Base-by-base conservation (phyloP, 2,329 filamentous ascomycete species). In the Drechslerella coelobrocha region DNA sequence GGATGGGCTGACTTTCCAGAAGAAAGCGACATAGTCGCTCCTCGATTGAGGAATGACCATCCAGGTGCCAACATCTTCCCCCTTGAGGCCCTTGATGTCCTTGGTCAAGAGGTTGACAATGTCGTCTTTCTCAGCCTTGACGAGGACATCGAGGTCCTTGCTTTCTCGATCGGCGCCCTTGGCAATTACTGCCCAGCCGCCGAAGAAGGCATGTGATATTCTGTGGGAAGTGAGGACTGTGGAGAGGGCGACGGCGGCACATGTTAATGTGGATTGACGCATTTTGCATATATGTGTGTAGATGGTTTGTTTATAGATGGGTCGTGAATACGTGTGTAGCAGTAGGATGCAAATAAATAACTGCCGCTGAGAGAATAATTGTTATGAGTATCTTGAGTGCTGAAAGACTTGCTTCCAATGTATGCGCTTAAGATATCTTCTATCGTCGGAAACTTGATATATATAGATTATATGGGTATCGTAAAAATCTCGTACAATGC, bases 11-110 rank as follows among this genome's bases (percentile, higher is more conserved):
- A 72, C 55, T 23, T 75, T 74, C 75, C 75, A 76, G 72, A 76
- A 76, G 60, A 74, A 76, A n/a, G 75, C 75, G 8, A 76, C 75
- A 55, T 76, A 76, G 60, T 76, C 75, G 45, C 75, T 75, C 48
- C 75, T 72, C 34, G 66, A 65, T 54, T 76, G 75, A 2, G 75
- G 75, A 29, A 76, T 76, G 21, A 75, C 74, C 39, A 76, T 71
- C 73, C 74, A 76, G 19, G 59, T 50, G 17, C 66, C 66, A 51
- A 71, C 66, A 24, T 71, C 66, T 51, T 71, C 66, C 4, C 66
- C 66, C 37, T 71, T 63, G 21, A 71, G 50, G 12, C 73, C 75
- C 21, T 68, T 68, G 31, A 72, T 68, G 37, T 68, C 66, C 34
- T 63, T 63, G 17, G 72, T 72, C 48, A 76, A 73, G 21, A 76